Conservation (phyloP, 1,284 basidiomycete genomes). For the Fereydounia khargensis region DNA sequence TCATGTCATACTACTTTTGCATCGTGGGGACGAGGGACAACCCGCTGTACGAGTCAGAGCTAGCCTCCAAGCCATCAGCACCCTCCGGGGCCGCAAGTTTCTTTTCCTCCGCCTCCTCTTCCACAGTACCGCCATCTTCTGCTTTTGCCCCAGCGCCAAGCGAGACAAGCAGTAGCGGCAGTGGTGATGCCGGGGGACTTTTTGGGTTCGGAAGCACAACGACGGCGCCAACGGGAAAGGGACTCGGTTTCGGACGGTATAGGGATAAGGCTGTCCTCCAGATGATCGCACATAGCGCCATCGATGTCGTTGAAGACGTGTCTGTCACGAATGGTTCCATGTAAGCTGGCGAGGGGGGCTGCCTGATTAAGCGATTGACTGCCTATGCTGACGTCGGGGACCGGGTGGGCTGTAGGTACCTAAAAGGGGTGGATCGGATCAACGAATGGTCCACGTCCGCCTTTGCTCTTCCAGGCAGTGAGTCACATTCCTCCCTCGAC, state of each 20-base stretch:
- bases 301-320: conserved; percentile 53
- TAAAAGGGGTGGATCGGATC: conserved; percentile 50
- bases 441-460: conserved; percentile 50
- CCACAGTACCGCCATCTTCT: neutral
- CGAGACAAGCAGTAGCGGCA: no score
- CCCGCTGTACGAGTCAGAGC: conserved; percentile 52
- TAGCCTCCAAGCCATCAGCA: conserved; percentile 32
- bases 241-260: conserved; percentile 22
- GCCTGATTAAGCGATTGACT: no score
- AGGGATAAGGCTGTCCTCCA: conserved; percentile 37
- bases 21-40: conserved; percentile 53
- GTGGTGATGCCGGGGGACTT: conserved; percentile 3
- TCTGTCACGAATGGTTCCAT: conserved; percentile 35
- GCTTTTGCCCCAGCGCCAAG: neutral
- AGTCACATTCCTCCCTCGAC: conserved; percentile 4
- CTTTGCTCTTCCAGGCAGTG: conserved; percentile 48
- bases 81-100: conserved; percentile 8
- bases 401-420: conserved; percentile 44
- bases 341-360: no score
- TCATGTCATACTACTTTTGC: conserved; percentile 50
- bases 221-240: conserved; percentile 38
- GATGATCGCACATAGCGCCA: conserved; percentile 52
- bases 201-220: conserved; percentile 11
- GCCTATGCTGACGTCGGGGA: no score
- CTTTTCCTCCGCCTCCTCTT: conserved; percentile 8